Conservation (phyloP, 75 land plant species). For the Adiantum capillusveneris region DNA sequence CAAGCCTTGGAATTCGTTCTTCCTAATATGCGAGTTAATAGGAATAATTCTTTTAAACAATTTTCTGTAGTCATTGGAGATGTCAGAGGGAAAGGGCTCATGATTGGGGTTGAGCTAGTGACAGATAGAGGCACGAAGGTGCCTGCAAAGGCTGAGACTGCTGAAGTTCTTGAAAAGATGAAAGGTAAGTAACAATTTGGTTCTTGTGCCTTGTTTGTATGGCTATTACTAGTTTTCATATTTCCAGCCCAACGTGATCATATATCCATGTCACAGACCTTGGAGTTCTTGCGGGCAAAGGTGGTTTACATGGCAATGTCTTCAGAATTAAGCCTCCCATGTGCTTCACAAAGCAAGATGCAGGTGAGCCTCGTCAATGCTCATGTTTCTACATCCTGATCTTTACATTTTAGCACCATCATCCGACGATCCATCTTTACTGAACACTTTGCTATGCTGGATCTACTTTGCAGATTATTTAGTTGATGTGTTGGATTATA, state of each 20-base stretch:
- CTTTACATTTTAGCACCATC: neutral
- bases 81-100: slow-evolving; percentile 91
- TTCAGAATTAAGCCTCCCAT: slow-evolving; percentile 97
- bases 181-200: slow-evolving; percentile 51
- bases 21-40: too few species aligned
- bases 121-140: slow-evolving; percentile 79
- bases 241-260: too few species aligned
- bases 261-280: slow-evolving; percentile 49
- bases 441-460: neutral
- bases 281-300: slow-evolving; percentile 84
- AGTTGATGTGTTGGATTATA: slow-evolving; percentile 39
- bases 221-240: too few species aligned
- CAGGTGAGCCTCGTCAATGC: slow-evolving; percentile 38
- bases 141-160: slow-evolving; percentile 90
- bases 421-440: neutral
- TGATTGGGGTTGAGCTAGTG: slow-evolving; percentile 93
- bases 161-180: slow-evolving; percentile 66
- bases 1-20: too few species aligned
- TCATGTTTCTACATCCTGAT: neutral
- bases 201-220: too few species aligned
- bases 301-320: slow-evolving; percentile 83
- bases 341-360: slow-evolving; percentile 92
- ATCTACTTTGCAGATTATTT: slow-evolving; percentile 25
- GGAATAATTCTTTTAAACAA: too few species aligned
- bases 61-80: slow-evolving; percentile 86